Evolutionary conservation across 2,329 filamentous ascomycete genomes (phyloP).

Genomic region (Fusarium sp.): DNA sequence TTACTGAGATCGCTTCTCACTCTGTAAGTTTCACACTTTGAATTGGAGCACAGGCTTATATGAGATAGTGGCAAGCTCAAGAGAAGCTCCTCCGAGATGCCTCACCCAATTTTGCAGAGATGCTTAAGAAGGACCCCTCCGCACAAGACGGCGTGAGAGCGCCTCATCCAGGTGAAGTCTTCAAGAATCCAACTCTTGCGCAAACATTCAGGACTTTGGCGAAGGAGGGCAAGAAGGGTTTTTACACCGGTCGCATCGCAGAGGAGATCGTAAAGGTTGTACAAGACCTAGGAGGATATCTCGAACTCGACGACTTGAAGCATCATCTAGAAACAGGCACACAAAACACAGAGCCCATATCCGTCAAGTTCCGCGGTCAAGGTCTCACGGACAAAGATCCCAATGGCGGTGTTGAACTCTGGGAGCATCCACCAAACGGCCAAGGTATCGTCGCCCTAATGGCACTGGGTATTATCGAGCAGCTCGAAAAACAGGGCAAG

Average conservation of each 20-base stretch:
- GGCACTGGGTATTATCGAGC: slow-evolving; percentile 90
- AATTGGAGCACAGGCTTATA: background rate
- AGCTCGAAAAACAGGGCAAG: slow-evolving; percentile 80
- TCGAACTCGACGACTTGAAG: slow-evolving; percentile 83
- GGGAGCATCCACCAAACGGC: slow-evolving; percentile 97
- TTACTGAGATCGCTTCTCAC: slow-evolving; percentile 80
- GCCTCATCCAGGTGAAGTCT: slow-evolving; percentile 84
- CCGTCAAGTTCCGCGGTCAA: slow-evolving; percentile 80
- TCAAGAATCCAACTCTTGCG: slow-evolving; percentile 86
- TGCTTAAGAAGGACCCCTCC: slow-evolving; percentile 82
- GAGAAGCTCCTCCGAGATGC: slow-evolving; percentile 75
- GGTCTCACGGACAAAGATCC: slow-evolving; percentile 49
- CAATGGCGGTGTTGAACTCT: slow-evolving; percentile 77
- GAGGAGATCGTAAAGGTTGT: slow-evolving; percentile 84
- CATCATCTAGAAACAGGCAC: slow-evolving; percentile 77
- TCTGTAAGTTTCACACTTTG: slow-evolving; percentile 65
- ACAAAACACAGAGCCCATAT: slow-evolving; percentile 87
- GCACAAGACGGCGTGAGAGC: slow-evolving; percentile 78
- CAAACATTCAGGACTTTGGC: slow-evolving; percentile 84
- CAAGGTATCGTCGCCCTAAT: slow-evolving; percentile 96
- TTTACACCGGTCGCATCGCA: slow-evolving; percentile 88
- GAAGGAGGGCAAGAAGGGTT: slow-evolving; percentile 86
- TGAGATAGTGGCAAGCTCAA: slow-evolving; percentile 75
- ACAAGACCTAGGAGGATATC: slow-evolving; percentile 78
- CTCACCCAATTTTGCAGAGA: slow-evolving; percentile 87